phyloP scores from a whole-genome alignment of 2,329 filamentous ascomycete species.

The Zymoseptoria brevis region DNA sequence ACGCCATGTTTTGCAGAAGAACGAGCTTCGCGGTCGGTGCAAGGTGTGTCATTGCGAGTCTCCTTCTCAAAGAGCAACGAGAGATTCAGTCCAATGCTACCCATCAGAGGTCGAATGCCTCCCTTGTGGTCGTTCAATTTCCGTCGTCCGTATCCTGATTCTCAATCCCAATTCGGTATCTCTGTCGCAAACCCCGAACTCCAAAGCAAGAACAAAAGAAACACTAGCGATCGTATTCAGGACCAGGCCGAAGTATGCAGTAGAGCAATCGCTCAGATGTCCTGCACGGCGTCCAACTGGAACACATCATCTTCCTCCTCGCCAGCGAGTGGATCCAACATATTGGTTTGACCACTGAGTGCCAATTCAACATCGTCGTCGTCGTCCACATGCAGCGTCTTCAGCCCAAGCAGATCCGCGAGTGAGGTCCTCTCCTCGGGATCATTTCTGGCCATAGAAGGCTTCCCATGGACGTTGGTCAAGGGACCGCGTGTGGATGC shows the following conservation, averaged over 20 bases:
- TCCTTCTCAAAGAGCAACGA: no score
- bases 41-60: no score
- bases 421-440: conserved; percentile 13
- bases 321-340: conserved; percentile 1
- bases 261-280: conserved; percentile 6
- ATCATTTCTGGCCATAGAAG: conserved; percentile 1
- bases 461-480: conserved; percentile 14
- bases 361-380: conserved; percentile 11
- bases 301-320: conserved; percentile 18
- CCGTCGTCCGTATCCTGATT: neutral
- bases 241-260: neutral
- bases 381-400: conserved; percentile 12
- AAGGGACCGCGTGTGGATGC: conserved; percentile 29
- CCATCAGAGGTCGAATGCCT: neutral
- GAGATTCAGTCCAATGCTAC: no score
- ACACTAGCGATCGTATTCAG: neutral
- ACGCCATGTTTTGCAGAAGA: no score
- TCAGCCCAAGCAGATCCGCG: conserved; percentile 21
- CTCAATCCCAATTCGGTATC: neutral
- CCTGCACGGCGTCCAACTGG: conserved; percentile 17
- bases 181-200: neutral
- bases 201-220: neutral
- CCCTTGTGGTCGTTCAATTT: neutral
- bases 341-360: neutral
- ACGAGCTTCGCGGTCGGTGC: no score